Percentiles rank a stretch among this genome's conserved stretches.
Conservation (phyloP, 495 filamentous ascomycete species). For the Penicillium coprophilum region DNA sequence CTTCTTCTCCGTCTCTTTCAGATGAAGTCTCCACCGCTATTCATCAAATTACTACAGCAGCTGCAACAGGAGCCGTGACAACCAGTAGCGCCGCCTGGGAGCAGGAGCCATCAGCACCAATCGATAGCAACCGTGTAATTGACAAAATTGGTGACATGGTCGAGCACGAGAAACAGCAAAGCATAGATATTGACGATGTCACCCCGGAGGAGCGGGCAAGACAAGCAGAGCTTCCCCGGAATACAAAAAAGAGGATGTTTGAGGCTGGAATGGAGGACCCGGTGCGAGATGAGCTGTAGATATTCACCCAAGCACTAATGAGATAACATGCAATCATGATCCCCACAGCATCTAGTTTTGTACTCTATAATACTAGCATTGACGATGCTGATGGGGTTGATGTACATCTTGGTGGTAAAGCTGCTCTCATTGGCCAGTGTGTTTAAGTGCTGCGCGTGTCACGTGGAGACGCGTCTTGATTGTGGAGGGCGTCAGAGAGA, state of each 20-base stretch:
- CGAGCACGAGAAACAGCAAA: constrained; percentile 43
- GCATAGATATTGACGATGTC: constrained; percentile 32
- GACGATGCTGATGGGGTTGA: constrained; percentile 9
- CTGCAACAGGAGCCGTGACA: constrained; percentile 20
- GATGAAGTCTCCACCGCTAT: constrained; percentile 17
- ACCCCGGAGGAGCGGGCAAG: constrained; percentile 42
- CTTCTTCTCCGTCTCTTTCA: constrained; percentile 20
- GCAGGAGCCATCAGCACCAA: constrained; percentile 23
- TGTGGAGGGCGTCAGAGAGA: constrained; percentile 20
- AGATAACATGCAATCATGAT: constrained; percentile 1
- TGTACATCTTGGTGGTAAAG: constrained; percentile 9
- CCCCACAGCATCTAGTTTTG: background rate
- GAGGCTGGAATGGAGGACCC: constrained; percentile 51
- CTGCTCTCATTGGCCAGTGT: constrained; percentile 20
- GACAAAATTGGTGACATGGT: constrained; percentile 57
- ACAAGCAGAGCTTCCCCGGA: constrained; percentile 53
- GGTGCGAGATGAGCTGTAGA: constrained; percentile 55
- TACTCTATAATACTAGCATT: constrained; percentile 10
- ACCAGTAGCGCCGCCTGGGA: constrained; percentile 23
- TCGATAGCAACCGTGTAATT: constrained; percentile 45
- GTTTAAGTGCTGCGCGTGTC: constrained; percentile 36
- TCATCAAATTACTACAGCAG: constrained; percentile 19
- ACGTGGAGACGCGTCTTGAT: constrained; percentile 44
- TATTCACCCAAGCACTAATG: background rate
- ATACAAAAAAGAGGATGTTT: constrained; percentile 85